These are phyloP conservation scores for Hamamelis virginiana DNA, from an alignment of 164 flowering plant species.

Conservation along the genomic window DNA sequence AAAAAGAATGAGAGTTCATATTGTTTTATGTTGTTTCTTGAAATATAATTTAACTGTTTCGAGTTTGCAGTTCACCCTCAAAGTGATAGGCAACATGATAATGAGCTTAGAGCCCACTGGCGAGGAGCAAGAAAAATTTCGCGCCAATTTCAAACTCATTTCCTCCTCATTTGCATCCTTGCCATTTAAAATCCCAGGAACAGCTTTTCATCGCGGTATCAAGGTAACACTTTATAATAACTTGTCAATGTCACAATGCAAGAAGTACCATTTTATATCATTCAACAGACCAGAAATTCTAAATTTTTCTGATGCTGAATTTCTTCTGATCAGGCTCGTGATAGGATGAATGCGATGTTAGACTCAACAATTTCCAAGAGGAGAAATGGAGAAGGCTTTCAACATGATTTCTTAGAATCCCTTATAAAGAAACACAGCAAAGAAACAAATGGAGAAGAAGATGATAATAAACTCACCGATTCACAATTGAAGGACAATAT, in stretches of 20 bases:
- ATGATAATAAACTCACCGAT: conserved; percentile 59
- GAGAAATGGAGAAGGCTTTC: conserved; percentile 35
- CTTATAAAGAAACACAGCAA: conserved; percentile 48
- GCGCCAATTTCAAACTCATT: conserved; percentile 59
- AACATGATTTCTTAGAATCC: conserved; percentile 55
- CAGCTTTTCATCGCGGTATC: conserved; percentile 63
- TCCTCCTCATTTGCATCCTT: conserved; percentile 64
- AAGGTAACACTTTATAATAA: conserved; percentile 32
- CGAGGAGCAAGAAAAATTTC: conserved; percentile 61
- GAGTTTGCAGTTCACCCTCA: conserved; percentile 59
- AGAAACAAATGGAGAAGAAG: conserved; percentile 23
- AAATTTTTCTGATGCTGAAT: background rate
- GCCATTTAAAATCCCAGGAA: conserved; percentile 67
- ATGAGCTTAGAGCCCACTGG: conserved; percentile 70
- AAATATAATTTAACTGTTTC: background rate
- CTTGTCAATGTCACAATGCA: too few species aligned
- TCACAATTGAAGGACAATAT: conserved; percentile 64
- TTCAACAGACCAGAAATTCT: background rate
- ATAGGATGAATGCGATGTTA: conserved; percentile 55
- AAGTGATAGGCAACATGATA: conserved; percentile 65
- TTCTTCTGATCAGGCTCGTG: conserved; percentile 47
- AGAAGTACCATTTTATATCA: background rate
- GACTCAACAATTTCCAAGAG: conserved; percentile 44
- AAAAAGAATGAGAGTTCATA: background rate
- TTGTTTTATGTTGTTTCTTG: too few species aligned